Evolutionary conservation across 164 flowering plant genomes (phyloP), one percentile per base, ranked within the genome.

Genomic region (Echeveria elegans): DNA sequence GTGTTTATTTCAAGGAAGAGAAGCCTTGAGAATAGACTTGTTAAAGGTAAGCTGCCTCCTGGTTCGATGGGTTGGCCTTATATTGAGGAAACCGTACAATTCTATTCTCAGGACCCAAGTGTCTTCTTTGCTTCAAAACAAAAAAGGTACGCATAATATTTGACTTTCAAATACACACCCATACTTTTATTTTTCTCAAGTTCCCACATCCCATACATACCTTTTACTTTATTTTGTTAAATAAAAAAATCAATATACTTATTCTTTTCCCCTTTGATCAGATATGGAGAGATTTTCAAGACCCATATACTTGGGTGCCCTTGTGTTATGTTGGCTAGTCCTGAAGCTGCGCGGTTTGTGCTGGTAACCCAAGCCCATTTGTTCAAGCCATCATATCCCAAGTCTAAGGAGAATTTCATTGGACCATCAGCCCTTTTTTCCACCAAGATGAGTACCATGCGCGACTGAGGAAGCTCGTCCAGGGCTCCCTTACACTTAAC

Each of bases 271-370:
- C 2, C 8, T 34, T 68, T 61, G 69, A 64, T 59, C 28, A 91
- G 96, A 78, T 86, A 88, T 64, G 98, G 98, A 37, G 90, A 86
- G 72, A 85, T 92, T n/a, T 92, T 92, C 85, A 89, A 89, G 82
- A 92, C 88, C 21, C 86, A 82, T 65, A 76, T 92, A 47, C 83
- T 90, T 2, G 96, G 97, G 0, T 92, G 87, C 63, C 92, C 93
- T 3, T 75, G 89, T 67, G 85, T 90, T 23, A 87, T 92, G 93
- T 63, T 92, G 76, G 85, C 93, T 0, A 86, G 91, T 72, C 93
- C 96, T 0, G 96, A 90, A 45, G 97, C 98, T 0, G 81, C 94
- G 8, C 66, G 79, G 62, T 85, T 86, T 34, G 97, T 93, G 66
- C 66, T 93, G 53, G 84, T 82, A 64, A 87, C 81, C 8, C 77